These are phyloP conservation scores for Xylaria sp. DNA, from an alignment of 495 filamentous ascomycete species.

Conservation along the genomic window DNA sequence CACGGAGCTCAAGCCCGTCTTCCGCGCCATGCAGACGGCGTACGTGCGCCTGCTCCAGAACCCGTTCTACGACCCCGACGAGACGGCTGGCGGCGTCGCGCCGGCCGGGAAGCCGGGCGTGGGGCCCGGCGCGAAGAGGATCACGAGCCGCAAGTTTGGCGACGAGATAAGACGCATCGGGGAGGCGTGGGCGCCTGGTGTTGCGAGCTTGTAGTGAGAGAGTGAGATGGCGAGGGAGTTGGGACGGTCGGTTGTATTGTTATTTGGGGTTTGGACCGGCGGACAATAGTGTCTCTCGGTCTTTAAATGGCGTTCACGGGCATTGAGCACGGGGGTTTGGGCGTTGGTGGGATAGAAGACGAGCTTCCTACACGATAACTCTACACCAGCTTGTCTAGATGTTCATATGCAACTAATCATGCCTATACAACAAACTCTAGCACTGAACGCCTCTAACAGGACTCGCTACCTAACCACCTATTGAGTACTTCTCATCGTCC, in stretches of 20 bases:
- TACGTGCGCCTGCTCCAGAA: constrained; percentile 91
- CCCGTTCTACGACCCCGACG: constrained; percentile 92
- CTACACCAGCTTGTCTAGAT: constrained; percentile 1
- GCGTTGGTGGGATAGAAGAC: constrained; percentile 2
- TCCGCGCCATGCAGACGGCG: constrained; percentile 86
- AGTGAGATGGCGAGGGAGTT: not conserved
- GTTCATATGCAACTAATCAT: constrained; percentile 23
- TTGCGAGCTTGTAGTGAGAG: constrained; percentile 46
- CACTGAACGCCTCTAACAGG: not conserved
- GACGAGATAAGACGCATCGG: constrained; percentile 86
- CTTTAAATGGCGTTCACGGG: constrained; percentile 13
- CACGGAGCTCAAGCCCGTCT: constrained; percentile 84
- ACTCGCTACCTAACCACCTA: not conserved
- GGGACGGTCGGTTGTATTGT: not conserved
- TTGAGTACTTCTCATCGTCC: not conserved
- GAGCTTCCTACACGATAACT: not conserved
- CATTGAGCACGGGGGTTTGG: constrained; percentile 37
- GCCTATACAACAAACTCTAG: constrained; percentile 5
- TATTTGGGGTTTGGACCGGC: constrained; percentile 2
- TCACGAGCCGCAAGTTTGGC: constrained; percentile 81
- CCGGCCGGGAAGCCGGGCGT: constrained; percentile 40
- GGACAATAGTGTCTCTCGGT: not conserved
- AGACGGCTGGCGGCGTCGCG: constrained; percentile 65
- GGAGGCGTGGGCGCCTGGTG: constrained; percentile 68
- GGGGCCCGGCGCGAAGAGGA: constrained; percentile 65